Evolutionary conservation across 306 rosid species (phyloP), one percentile per base, ranked within the genome.

Genomic region (Inga laurina): DNA sequence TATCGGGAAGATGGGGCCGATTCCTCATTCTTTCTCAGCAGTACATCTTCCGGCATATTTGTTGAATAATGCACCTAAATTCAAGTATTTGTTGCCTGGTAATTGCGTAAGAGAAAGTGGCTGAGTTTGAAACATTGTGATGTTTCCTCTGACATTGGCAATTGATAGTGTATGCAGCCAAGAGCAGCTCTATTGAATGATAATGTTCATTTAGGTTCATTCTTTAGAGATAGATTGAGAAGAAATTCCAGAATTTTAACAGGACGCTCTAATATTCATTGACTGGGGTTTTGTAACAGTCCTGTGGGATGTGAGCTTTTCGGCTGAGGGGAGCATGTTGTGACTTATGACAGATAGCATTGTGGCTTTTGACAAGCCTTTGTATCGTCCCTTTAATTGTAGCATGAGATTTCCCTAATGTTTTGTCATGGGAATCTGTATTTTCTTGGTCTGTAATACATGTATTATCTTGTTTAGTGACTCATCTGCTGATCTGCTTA

Each of bases 1-100:
- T 11, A 93, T 93, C 12, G 97, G 97, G 76, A 93, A 93, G 87
- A 76, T 93, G 92, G 97, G 97, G 66, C 96, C 92, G 19, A 89
- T 93, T 78, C 97, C 97, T 57, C 92, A 87, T 65, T 94, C 98
- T 52, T 88, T 82, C 79, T 94, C 98, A 8, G 98, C 93, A 0
- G 97, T 94, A 74, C 97, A 94, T 90, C 93, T 93, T 79, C 97
- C 97, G 30, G 82, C 93, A 10, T 88, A 81, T 87, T 82, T 93
- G 80, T 59, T 93, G 87, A 88, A 91, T 52, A 85, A 91, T 78
- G 97, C 97, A 11, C 91, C 87, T 75, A 65, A 84, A 66, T 93
- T 85, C 89, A 90, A 87, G 79, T 93, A 81, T 81, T 76, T 93
- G 66, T 88, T 93, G 80, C 97, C 97, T 8, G 97, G 94, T 78